Evolutionary conservation across 148 eudicot species (phyloP), one percentile per base, ranked within the genome.

Genomic region (Dysphania ambrosioides): DNA sequence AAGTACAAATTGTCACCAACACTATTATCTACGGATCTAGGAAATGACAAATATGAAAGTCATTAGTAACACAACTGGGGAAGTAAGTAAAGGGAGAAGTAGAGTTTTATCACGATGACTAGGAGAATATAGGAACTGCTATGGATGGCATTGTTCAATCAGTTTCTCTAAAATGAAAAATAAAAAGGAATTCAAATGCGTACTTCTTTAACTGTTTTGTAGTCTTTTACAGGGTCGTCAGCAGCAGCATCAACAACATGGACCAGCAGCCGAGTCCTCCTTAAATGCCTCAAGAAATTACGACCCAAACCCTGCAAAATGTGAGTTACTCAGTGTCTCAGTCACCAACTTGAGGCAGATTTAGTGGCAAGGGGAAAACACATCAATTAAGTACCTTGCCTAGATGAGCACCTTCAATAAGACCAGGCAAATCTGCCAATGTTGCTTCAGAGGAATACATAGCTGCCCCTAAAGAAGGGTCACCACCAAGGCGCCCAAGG

Each of bases 181-280:
- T n/a, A n/a, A n/a, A n/a, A n/a, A n/a, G n/a, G n/a, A n/a, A n/a
- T n/a, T n/a, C n/a, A n/a, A 66, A 59, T 27, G 71, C 82, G 31
- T 91, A 94, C 98, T 85, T 94, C 97, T 88, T 91, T 94, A 11
- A 94, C 93, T 53, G 91, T 94, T 76, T 85, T 86, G 79, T 94
- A 94, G 80, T 94, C 97, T 71, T 79, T 73, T 67, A 94, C 88
- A 70, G 98, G 98, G 77, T 92, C 88, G 38, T 82, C 92, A 18
- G 96, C 84, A 82, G 91, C 86, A 38, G 97, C 97, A 84, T 95
- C 98, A 77, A 95, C 91, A 73, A 95, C 97, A 84, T 95, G 98
- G 34, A 95, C 97, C 85, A 95, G 79, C 82, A 95, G 57, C 68
- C 93, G 79, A 68, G 98, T 95, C 81, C 98, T 95, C 75, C 98